Percentiles rank a stretch among this genome's conserved stretches.
These are phyloP conservation scores for Capsicum rhomboideum DNA, from an alignment of 257 asterid genomes.

Conservation along the genomic window DNA sequence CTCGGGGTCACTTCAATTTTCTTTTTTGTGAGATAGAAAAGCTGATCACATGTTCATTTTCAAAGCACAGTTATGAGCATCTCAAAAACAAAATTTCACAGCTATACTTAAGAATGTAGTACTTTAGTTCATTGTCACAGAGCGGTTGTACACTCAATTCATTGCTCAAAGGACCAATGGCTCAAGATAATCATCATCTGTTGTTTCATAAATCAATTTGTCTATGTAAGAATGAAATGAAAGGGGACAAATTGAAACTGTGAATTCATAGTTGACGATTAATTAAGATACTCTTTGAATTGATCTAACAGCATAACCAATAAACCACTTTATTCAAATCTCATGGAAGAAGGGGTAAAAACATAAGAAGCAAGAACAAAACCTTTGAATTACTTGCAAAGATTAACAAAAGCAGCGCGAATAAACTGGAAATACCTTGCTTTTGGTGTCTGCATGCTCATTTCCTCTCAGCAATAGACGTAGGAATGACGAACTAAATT, in stretches of 20 bases:
- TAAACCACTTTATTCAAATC: background rate
- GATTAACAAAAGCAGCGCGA: background rate
- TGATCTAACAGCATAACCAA: background rate
- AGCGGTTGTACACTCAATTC: background rate
- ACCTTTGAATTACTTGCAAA: background rate
- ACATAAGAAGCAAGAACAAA: background rate
- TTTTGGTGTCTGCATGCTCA: constrained; percentile 75
- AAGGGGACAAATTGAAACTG: background rate
- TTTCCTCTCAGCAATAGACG: constrained; percentile 13
- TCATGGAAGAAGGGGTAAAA: background rate
- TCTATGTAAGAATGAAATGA: background rate
- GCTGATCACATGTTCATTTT: background rate
- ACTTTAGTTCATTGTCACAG: background rate
- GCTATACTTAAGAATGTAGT: background rate
- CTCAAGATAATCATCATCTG: background rate
- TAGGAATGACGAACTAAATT: constrained; percentile 17
- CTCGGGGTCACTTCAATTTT: background rate
- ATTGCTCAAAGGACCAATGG: background rate
- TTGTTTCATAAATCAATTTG: background rate
- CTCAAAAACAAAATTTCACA: background rate
- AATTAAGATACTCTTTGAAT: background rate
- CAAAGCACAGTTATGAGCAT: background rate
- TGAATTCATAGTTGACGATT: background rate
- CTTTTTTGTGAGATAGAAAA: background rate
- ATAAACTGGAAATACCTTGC: constrained; percentile 38